These are phyloP conservation scores for Diaporthe helianthi DNA, from an alignment of 2,329 filamentous ascomycete genomes.

Conservation along the genomic window DNA sequence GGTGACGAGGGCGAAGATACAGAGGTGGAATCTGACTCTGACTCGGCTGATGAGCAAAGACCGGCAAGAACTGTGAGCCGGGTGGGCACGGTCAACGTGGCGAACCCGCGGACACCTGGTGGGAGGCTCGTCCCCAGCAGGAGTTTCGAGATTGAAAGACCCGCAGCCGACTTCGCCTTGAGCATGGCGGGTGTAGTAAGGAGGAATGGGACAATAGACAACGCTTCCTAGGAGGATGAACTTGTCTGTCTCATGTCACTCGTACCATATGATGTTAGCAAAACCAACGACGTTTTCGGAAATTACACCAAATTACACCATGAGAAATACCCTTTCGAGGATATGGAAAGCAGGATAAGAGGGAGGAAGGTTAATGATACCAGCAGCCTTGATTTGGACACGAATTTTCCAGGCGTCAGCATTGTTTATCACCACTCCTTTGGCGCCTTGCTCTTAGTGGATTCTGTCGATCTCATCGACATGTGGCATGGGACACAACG, in stretches of 20 bases:
- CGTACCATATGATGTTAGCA: background rate
- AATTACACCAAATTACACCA: too few relatives aligned
- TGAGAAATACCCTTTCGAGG: background rate
- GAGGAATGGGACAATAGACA: constrained; percentile 25
- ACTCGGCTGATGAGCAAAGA: constrained; percentile 44
- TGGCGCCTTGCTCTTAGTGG: background rate
- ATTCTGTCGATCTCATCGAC: background rate
- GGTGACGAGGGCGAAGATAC: constrained; percentile 50
- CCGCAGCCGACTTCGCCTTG: constrained; percentile 43
- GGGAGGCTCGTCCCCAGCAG: constrained; percentile 60
- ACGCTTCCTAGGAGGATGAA: background rate
- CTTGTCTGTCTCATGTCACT: background rate
- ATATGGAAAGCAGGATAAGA: background rate
- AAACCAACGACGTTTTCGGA: background rate
- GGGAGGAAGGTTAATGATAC: background rate
- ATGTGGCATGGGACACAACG: background rate
- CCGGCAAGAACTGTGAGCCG: constrained; percentile 56
- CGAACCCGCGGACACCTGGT: constrained; percentile 62
- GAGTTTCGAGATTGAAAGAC: constrained; percentile 62
- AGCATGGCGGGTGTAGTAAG: constrained; percentile 43
- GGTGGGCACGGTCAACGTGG: constrained; percentile 63
- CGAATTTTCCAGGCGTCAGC: background rate
- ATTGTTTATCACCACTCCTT: constrained; percentile 7
- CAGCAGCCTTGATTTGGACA: background rate
- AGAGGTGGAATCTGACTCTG: constrained; percentile 46